phyloP scores from a whole-genome alignment of 148 eudicot genomes.

The Chenopodium suecicum region DNA sequence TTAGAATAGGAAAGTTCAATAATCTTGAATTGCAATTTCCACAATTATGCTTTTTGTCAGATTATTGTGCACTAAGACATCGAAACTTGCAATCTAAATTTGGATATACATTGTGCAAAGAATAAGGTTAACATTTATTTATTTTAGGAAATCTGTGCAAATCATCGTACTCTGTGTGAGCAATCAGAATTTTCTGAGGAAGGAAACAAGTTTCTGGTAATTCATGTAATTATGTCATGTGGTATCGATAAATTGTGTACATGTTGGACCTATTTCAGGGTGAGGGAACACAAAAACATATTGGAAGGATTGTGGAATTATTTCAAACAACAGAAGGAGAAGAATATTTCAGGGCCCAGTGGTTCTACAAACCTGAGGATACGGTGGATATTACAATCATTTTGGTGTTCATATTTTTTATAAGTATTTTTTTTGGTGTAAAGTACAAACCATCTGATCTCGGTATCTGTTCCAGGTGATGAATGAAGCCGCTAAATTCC shows the following conservation, averaged over 20 bases:
- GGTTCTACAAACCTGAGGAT: constrained; percentile 94
- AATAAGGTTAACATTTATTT: background rate
- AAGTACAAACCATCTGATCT: constrained; percentile 2
- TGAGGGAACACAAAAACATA: constrained; percentile 55
- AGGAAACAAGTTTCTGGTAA: background rate
- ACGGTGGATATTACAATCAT: constrained; percentile 48
- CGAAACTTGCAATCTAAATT: too few species aligned
- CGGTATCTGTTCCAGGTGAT: constrained; percentile 51
- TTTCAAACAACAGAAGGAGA: constrained; percentile 65
- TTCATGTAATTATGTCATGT: background rate
- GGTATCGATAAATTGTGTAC: background rate
- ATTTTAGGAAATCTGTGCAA: background rate
- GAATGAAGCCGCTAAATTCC: constrained; percentile 60
- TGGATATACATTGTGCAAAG: background rate
- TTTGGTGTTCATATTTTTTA: constrained; percentile 1
- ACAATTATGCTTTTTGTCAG: background rate
- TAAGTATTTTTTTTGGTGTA: constrained; percentile 6
- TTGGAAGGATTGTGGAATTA: constrained; percentile 82
- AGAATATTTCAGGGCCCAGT: constrained; percentile 86
- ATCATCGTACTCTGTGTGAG: background rate
- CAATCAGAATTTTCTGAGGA: background rate
- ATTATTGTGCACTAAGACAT: background rate
- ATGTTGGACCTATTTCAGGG: constrained; percentile 53
- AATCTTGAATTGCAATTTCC: background rate
- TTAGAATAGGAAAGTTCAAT: background rate